A percentile compares a stretch with the other conserved stretches of the same genome.
Conservation (phyloP, 2,329 filamentous ascomycete genomes). For the Cercospora beticola region DNA sequence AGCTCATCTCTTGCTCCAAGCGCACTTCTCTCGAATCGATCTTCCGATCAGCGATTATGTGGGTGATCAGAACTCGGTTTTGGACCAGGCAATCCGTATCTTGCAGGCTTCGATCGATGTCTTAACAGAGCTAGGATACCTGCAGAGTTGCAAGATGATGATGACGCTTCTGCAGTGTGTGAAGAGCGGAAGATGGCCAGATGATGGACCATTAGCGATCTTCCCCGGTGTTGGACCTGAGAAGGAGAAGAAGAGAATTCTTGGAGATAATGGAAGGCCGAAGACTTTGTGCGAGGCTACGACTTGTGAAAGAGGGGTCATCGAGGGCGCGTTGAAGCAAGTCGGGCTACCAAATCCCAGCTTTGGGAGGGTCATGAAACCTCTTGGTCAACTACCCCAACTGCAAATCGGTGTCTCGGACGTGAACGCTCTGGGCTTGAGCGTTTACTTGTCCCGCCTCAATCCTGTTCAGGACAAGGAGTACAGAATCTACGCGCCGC, state of each 20-base stretch:
- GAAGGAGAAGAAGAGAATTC: slow-evolving; percentile 45
- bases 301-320: slow-evolving; percentile 33
- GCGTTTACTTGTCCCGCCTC: slow-evolving; percentile 62
- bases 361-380: slow-evolving; percentile 56
- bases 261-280: slow-evolving; percentile 34
- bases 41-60: slow-evolving; percentile 97
- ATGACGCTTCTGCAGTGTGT: slow-evolving; percentile 85
- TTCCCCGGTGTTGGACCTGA: slow-evolving; percentile 66
- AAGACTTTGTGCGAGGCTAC: slow-evolving; percentile 44
- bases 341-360: slow-evolving; percentile 52
- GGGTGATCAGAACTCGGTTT: slow-evolving; percentile 81
- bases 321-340: slow-evolving; percentile 46
- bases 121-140: slow-evolving; percentile 80
- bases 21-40: slow-evolving; percentile 88
- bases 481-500: slow-evolving; percentile 77
- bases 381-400: slow-evolving; percentile 66
- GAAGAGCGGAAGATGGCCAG: slow-evolving; percentile 89
- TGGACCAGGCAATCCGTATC: slow-evolving; percentile 96
- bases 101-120: slow-evolving; percentile 94
- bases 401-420: slow-evolving; percentile 62
- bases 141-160: slow-evolving; percentile 76
- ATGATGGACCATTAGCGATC: slow-evolving; percentile 74
- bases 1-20: slow-evolving; percentile 87
- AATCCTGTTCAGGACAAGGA: slow-evolving; percentile 67
- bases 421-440: slow-evolving; percentile 62